Evolutionary conservation across 2,329 filamentous ascomycete species (phyloP).

Genomic region (Penicillium decumbens): DNA sequence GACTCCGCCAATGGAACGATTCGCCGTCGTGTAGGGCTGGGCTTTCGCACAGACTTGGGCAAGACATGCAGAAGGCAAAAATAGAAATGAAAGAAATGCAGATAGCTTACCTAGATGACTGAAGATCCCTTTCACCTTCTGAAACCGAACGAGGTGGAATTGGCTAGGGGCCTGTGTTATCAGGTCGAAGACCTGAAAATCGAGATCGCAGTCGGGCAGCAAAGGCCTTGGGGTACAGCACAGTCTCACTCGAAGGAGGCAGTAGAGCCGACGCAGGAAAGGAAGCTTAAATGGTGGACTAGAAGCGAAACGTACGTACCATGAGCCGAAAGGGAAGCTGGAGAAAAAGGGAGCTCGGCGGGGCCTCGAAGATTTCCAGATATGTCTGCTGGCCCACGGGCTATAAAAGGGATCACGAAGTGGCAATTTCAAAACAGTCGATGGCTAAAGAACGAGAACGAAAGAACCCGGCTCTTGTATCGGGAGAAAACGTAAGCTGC

Average conservation of each 20-base stretch:
- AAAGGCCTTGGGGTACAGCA: not conserved
- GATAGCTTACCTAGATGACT: not conserved
- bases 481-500: not conserved
- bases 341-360: not conserved
- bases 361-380: not conserved
- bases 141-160: not conserved
- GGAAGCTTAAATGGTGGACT: not conserved
- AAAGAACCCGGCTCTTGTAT: not conserved
- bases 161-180: not conserved
- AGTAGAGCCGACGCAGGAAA: not conserved
- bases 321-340: not conserved
- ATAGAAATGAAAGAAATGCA: not conserved
- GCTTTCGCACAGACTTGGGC: constrained; percentile 1
- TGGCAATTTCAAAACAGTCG: not conserved
- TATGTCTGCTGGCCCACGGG: not conserved
- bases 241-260: not conserved
- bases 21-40: constrained; percentile 5
- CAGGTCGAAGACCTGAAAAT: not conserved
- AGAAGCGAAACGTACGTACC: not conserved
- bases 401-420: not conserved
- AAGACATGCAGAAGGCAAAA: not conserved
- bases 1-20: constrained; percentile 4
- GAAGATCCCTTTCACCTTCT: not conserved
- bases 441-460: constrained; percentile 7
- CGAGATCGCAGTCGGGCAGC: not conserved